Conservation (phyloP, 2,329 filamentous ascomycete genomes). For the Chaetothyriales sp. region DNA sequence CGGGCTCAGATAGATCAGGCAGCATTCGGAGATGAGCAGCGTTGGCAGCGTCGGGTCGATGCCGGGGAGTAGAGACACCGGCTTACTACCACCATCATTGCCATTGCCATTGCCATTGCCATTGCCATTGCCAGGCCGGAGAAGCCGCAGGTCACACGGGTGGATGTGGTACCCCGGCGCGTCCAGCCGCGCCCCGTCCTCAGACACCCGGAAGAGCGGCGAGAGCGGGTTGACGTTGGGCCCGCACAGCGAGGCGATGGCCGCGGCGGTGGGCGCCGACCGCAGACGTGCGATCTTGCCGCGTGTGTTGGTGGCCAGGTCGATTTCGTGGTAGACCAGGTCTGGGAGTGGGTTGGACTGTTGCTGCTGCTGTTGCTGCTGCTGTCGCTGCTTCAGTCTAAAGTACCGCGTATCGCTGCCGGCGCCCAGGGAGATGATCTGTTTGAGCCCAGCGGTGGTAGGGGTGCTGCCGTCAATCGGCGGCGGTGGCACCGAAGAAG, state of each 20-base stretch:
- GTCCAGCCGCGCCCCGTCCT: conserved; percentile 28
- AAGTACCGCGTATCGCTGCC: conserved; percentile 87
- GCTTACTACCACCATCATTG: no score
- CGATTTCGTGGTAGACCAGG: conserved; percentile 77
- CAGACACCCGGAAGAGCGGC: conserved; percentile 21
- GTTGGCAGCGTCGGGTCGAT: conserved; percentile 53
- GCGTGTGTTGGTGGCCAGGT: conserved; percentile 62
- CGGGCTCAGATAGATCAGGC: conserved; percentile 70
- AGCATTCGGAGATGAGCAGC: conserved; percentile 84
- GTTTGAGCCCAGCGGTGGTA: conserved; percentile 31
- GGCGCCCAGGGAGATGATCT: conserved; percentile 84
- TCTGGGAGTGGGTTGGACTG: no score
- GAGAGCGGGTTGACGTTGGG: conserved; percentile 16
- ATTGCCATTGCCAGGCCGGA: conserved; percentile 25
- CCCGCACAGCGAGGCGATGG: conserved; percentile 19
- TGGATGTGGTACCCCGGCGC: conserved; percentile 40
- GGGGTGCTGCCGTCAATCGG: no score
- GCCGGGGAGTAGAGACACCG: conserved; percentile 19
- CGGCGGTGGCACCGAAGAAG: conserved; percentile 15
- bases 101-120: neutral
- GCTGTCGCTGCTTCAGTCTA: conserved; percentile 37
- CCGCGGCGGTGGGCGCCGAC: conserved; percentile 17
- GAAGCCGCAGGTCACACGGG: conserved; percentile 53
- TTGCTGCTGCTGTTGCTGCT: no score
- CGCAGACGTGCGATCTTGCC: conserved; percentile 40